phyloP scores from a whole-genome alignment of 352 stramenopile species.

The Phytopythium ostracodes region DNA sequence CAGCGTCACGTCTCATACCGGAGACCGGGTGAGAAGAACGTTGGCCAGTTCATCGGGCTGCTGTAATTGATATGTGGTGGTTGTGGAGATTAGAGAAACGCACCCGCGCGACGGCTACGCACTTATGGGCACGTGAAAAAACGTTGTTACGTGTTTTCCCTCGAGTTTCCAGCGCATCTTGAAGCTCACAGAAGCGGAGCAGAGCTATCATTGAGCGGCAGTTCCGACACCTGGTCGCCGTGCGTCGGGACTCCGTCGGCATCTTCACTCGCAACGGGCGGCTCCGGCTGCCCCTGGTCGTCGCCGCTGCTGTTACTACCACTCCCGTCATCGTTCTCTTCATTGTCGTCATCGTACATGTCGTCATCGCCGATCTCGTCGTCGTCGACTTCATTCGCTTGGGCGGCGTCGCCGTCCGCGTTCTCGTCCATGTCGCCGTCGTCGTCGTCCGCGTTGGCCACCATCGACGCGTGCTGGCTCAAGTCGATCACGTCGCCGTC shows the following conservation, averaged over 20 bases:
- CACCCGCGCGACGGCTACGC: conserved; percentile 16
- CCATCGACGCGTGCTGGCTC: conserved; percentile 24
- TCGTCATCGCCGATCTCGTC: conserved; percentile 22
- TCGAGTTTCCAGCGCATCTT: background rate
- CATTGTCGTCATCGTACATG: conserved; percentile 62
- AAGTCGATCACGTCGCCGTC: conserved; percentile 80
- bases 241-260: background rate
- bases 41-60: conserved; percentile 63
- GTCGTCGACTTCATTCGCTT: conserved; percentile 15
- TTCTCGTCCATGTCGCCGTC: conserved; percentile 15
- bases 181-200: background rate
- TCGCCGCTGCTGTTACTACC: conserved; percentile 10
- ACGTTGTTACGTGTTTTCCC: background rate
- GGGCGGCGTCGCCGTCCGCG: conserved; percentile 15
- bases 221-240: background rate
- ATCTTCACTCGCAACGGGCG: background rate
- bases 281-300: conserved; percentile 6
- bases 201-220: conserved; percentile 6
- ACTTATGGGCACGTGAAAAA: background rate
- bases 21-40: conserved; percentile 66
- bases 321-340: conserved; percentile 24
- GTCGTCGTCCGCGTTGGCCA: conserved; percentile 10
- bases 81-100: conserved; percentile 6
- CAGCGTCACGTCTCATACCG: conserved; percentile 49
- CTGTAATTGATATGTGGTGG: conserved; percentile 31